Evolutionary conservation across 495 filamentous ascomycete genomes (phyloP).

Genomic region (Penicillium arizonense): DNA sequence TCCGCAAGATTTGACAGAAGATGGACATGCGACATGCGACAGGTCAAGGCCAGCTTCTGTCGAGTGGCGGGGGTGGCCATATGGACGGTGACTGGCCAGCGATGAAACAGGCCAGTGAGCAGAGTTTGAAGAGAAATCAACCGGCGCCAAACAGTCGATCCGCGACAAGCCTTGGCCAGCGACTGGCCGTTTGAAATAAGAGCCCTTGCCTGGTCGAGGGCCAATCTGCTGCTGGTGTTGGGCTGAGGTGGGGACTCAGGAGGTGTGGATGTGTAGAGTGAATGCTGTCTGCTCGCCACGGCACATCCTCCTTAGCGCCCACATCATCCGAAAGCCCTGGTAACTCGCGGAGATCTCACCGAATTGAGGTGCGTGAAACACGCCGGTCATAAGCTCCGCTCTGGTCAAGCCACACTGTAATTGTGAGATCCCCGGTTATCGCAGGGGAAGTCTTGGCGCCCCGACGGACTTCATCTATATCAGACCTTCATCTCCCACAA

Average conservation of each 20-base stretch:
- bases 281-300: neutral
- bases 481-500: slow-evolving; percentile 12
- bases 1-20: neutral
- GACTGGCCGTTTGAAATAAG: slow-evolving; percentile 15
- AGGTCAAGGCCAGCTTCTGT: slow-evolving; percentile 8
- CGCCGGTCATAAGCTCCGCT: neutral
- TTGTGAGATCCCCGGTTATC: neutral
- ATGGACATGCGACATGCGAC: slow-evolving; percentile 17
- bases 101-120: slow-evolving; percentile 17
- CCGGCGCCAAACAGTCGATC: slow-evolving; percentile 12
- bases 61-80: slow-evolving; percentile 8
- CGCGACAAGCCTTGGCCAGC: slow-evolving; percentile 5
- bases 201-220: slow-evolving; percentile 9
- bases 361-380: neutral
- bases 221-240: slow-evolving; percentile 11
- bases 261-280: neutral
- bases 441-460: slow-evolving; percentile 7
- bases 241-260: slow-evolving; percentile 2
- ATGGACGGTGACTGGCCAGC: slow-evolving; percentile 11
- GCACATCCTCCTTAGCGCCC: neutral
- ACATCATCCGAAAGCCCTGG: neutral
- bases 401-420: slow-evolving; percentile 3
- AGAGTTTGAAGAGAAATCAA: slow-evolving; percentile 10
- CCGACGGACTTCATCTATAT: slow-evolving; percentile 17
- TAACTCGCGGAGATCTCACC: neutral